These are phyloP conservation scores for Vitis cinerea DNA, from an alignment of 164 flowering plant genomes.

Conservation along the genomic window DNA sequence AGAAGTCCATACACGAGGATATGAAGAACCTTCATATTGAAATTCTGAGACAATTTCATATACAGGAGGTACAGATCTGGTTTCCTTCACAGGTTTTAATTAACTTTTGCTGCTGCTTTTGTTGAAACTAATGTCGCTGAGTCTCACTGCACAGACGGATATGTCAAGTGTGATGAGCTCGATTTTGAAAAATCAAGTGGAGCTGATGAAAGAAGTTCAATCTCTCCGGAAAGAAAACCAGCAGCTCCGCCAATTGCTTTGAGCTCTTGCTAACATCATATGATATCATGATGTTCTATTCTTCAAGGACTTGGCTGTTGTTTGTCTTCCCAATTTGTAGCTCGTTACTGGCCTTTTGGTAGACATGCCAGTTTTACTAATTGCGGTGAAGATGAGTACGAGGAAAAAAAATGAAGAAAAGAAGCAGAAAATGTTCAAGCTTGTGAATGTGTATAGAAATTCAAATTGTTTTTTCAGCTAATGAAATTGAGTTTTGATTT, in stretches of 20 bases:
- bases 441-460: no score
- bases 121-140: not conserved
- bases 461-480: no score
- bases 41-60: slow-evolving; percentile 79
- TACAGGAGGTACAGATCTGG: slow-evolving; percentile 65
- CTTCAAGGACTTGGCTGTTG: not conserved
- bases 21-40: slow-evolving; percentile 95
- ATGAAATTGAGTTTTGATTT: no score
- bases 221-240: slow-evolving; percentile 75
- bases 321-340: not conserved
- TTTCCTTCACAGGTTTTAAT: no score
- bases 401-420: no score
- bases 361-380: not conserved
- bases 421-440: no score
- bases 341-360: not conserved
- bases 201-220: slow-evolving; percentile 77
- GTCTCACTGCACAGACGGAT: slow-evolving; percentile 53
- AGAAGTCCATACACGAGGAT: slow-evolving; percentile 83
- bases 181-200: slow-evolving; percentile 70
- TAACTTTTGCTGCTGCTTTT: not conserved
- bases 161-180: slow-evolving; percentile 48
- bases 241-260: slow-evolving; percentile 70
- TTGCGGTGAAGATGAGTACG: no score
- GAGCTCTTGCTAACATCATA: slow-evolving; percentile 8
- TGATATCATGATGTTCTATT: not conserved